phyloP scores from a whole-genome alignment of 176 grass and related monocot species.

The Rhipidocladum racemiflorum region DNA sequence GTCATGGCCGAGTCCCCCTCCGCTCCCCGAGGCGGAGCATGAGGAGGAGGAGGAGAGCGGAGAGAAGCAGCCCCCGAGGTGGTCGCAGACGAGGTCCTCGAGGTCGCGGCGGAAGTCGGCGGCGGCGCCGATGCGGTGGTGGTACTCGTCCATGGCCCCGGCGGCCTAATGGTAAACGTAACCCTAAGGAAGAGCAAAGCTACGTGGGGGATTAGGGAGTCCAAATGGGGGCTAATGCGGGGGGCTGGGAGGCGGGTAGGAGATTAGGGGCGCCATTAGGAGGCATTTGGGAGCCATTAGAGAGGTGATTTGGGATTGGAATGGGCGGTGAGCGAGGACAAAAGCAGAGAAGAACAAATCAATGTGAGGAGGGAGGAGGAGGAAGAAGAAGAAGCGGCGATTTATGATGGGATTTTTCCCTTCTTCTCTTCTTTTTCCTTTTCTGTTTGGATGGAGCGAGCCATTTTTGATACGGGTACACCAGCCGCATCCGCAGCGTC shows the following conservation, averaged over 20 bases:
- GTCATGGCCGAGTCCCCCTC: slow-evolving; percentile 8
- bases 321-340: slow-evolving; percentile 4
- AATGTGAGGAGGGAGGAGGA: too few species aligned
- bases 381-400: slow-evolving; percentile 21
- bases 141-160: slow-evolving; percentile 49
- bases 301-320: slow-evolving; percentile 7
- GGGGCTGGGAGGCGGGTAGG: slow-evolving; percentile 13
- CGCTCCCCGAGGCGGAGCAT: slow-evolving; percentile 31
- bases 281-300: slow-evolving; percentile 27
- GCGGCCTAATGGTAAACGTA: slow-evolving; percentile 21
- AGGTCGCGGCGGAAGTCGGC: slow-evolving; percentile 90
- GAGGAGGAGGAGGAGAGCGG: slow-evolving; percentile 65
- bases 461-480: too few species aligned
- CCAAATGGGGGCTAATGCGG: slow-evolving; percentile 21
- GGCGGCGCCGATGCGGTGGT: slow-evolving; percentile 65
- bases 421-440: neutral
- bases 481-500: too few species aligned
- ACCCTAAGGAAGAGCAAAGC: slow-evolving; percentile 5
- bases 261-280: too few species aligned
- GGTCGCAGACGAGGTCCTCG: slow-evolving; percentile 96
- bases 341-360: too few species aligned
- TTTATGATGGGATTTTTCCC: neutral
- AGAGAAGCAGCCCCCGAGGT: slow-evolving; percentile 80
- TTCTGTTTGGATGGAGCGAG: too few species aligned
- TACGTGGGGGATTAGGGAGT: neutral